A percentile compares a stretch with the other conserved stretches of the same genome.
Evolutionary conservation across 2,329 filamentous ascomycete species (phyloP).

Genomic region (Fusarium virguliforme): DNA sequence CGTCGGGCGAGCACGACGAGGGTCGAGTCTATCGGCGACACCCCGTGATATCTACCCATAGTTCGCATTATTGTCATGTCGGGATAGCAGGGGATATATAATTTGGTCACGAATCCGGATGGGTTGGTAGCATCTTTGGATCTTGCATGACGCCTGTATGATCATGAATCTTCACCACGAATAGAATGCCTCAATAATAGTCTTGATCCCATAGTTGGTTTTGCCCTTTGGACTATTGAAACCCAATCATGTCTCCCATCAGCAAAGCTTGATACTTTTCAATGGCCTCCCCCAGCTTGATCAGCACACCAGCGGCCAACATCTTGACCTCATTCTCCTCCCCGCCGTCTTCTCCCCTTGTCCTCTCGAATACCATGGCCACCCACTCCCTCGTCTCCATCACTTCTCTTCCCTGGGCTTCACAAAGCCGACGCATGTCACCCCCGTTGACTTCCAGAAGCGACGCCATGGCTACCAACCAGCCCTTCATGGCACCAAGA

Average conservation of each 20-base stretch:
- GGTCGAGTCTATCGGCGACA: conserved; percentile 48
- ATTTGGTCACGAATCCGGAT: background rate
- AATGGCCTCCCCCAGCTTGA: conserved; percentile 85
- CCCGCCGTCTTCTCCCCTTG: conserved; percentile 65
- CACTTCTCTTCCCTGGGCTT: conserved; percentile 81
- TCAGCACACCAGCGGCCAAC: conserved; percentile 82
- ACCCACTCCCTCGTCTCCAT: conserved; percentile 93
- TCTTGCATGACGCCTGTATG: conserved; percentile 20
- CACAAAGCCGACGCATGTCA: conserved; percentile 80
- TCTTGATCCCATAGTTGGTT: background rate
- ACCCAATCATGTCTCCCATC: conserved; percentile 77
- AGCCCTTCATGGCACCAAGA: conserved; percentile 77
- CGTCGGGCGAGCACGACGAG: conserved; percentile 55
- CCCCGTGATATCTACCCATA: conserved; percentile 27
- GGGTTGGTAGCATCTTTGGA: conserved; percentile 4
- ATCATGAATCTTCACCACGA: conserved; percentile 35
- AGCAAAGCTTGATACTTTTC: conserved; percentile 85
- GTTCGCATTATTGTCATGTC: background rate
- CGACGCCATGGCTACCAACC: conserved; percentile 85
- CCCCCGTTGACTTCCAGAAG: conserved; percentile 86
- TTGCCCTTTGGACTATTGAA: conserved; percentile 32
- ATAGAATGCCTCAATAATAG: conserved; percentile 30
- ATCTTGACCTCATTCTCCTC: conserved; percentile 87
- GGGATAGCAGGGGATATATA: conserved; percentile 2
- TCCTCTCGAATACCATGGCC: conserved; percentile 78